A percentile compares a stretch with the other conserved stretches of the same genome.
These are phyloP conservation scores for Debaryomyces sp. DNA, from an alignment of 1,139 yeast genomes.

Conservation along the genomic window DNA sequence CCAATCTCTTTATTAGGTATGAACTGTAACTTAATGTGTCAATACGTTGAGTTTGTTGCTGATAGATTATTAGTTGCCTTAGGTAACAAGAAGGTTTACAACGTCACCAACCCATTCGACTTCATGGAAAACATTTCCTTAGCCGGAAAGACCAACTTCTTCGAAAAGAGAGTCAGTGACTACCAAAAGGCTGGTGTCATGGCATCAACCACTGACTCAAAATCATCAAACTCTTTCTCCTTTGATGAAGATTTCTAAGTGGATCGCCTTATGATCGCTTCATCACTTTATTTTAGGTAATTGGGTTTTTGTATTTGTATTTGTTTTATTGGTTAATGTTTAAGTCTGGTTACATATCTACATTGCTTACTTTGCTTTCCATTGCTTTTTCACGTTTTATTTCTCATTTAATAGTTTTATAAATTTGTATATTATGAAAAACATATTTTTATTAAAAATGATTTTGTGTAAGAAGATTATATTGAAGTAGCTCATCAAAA, in stretches of 20 bases:
- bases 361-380: constrained; percentile 4
- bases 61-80: constrained; percentile 88
- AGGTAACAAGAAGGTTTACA: constrained; percentile 88
- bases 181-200: constrained; percentile 99
- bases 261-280: neutral
- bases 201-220: constrained; percentile 49
- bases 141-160: constrained; percentile 98
- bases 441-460: neutral
- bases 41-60: constrained; percentile 96
- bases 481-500: neutral
- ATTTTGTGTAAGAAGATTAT: neutral
- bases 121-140: constrained; percentile 98
- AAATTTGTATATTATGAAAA: constrained; percentile 6
- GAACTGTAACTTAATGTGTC: constrained; percentile 91
- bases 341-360: constrained; percentile 6
- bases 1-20: constrained; percentile 92
- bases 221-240: constrained; percentile 38
- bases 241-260: constrained; percentile 53
- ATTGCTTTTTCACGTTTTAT: constrained; percentile 1
- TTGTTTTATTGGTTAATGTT: constrained; percentile 5
- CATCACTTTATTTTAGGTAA: neutral
- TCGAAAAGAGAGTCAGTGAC: constrained; percentile 98
- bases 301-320: constrained; percentile 5
- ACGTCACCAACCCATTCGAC: constrained; percentile 92
- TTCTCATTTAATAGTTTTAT: constrained; percentile 7